These are phyloP conservation scores for Sporothrix inflata DNA, from an alignment of 2,329 filamentous ascomycete species.

Conservation along the genomic window DNA sequence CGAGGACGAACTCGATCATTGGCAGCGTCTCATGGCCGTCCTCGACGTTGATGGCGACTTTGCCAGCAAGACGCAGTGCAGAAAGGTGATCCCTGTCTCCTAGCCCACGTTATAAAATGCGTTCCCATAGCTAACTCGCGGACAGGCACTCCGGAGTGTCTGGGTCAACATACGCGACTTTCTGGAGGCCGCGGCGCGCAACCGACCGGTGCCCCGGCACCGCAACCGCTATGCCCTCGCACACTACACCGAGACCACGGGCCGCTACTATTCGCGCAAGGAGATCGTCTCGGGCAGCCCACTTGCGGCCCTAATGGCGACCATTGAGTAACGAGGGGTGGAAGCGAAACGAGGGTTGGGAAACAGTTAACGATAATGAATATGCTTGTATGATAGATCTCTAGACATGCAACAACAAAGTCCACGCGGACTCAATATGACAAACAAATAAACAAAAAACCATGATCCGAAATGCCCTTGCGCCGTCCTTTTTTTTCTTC, in stretches of 20 bases:
- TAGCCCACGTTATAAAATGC: too few relatives aligned
- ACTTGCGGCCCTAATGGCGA: conserved; percentile 44
- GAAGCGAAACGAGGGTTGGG: not conserved
- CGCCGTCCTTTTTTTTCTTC: conserved; percentile 10
- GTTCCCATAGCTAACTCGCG: not conserved
- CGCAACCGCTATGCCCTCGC: conserved; percentile 40
- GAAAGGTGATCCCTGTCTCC: too few relatives aligned
- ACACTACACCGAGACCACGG: conserved; percentile 42
- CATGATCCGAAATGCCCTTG: not conserved
- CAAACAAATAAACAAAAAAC: not conserved
- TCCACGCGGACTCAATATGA: not conserved
- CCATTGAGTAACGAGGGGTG: conserved; percentile 34
- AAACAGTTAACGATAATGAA: not conserved
- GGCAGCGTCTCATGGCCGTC: conserved; percentile 51
- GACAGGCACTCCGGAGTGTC: conserved; percentile 47
- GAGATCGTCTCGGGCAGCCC: conserved; percentile 48
- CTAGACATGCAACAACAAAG: conserved; percentile 7
- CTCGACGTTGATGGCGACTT: conserved; percentile 46
- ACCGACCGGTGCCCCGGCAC: conserved; percentile 41
- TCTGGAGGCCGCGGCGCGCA: conserved; percentile 41
- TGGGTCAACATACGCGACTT: conserved; percentile 57
- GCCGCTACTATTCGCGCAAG: conserved; percentile 52
- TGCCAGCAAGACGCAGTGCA: conserved; percentile 50
- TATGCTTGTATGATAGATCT: conserved; percentile 1
- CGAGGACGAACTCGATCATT: conserved; percentile 45